Percentiles rank a stretch among this genome's conserved stretches.
These are phyloP conservation scores for Klebsormidium nitens DNA, from an alignment of 139 green algal species.

Conservation along the genomic window DNA sequence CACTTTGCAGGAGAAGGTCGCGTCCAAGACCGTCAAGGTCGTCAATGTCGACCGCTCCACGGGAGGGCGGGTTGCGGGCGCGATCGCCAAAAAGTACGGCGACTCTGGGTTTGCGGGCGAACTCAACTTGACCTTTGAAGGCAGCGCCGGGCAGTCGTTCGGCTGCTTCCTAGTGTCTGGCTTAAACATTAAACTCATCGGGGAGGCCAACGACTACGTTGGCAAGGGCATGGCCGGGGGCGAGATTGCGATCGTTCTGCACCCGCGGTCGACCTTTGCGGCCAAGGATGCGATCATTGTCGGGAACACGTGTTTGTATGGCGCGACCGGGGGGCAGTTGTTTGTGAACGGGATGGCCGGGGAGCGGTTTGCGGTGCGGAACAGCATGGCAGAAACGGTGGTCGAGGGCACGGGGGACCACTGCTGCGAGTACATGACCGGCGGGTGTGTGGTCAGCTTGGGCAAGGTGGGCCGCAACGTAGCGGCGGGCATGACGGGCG, in stretches of 20 bases:
- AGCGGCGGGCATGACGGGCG: slow-evolving; percentile 95
- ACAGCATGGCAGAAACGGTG: slow-evolving; percentile 84
- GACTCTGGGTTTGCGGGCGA: slow-evolving; percentile 74
- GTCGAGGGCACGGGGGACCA: slow-evolving; percentile 96
- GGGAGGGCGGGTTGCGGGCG: slow-evolving; percentile 75
- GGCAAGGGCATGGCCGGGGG: slow-evolving; percentile 97
- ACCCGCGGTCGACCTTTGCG: slow-evolving; percentile 53
- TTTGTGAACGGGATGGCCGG: slow-evolving; percentile 88
- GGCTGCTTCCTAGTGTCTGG: slow-evolving; percentile 65
- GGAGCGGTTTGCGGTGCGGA: slow-evolving; percentile 84
- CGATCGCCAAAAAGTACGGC: slow-evolving; percentile 74
- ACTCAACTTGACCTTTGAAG: slow-evolving; percentile 71
- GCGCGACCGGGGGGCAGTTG: slow-evolving; percentile 86
- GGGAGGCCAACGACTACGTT: slow-evolving; percentile 99
- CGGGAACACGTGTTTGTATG: slow-evolving; percentile 98
- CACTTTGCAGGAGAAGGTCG: slow-evolving; percentile 40
- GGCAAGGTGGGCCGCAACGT: slow-evolving; percentile 88
- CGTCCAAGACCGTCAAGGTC: slow-evolving; percentile 61
- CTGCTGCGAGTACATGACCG: slow-evolving; percentile 99
- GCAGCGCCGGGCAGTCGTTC: slow-evolving; percentile 81
- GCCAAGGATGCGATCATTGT: slow-evolving; percentile 69
- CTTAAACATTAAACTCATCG: slow-evolving; percentile 64
- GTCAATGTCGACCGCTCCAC: slow-evolving; percentile 79
- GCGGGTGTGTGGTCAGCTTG: slow-evolving; percentile 61
- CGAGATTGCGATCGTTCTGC: slow-evolving; percentile 84